Evolutionary conservation across 148 eudicot genomes (phyloP), one percentile per base, ranked within the genome.

Genomic region (Cornus kousa): DNA sequence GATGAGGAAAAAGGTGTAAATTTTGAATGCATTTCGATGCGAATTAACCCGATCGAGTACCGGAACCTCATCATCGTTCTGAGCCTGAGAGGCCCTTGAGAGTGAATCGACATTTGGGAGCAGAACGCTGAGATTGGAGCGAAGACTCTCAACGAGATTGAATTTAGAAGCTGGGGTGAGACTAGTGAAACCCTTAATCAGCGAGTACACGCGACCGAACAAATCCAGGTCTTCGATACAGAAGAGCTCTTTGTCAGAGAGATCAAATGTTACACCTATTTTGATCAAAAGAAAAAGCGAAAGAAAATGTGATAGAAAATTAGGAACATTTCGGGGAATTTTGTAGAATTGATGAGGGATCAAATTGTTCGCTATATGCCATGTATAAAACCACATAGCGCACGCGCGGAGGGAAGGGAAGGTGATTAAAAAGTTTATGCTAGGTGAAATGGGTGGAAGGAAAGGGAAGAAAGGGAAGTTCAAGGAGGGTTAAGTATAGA

Each of bases 151-250:
- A 31, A 89, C 95, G 43, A 93, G 70, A 73, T 89, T 93, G 77
- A 87, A 83, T 74, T 93, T 96, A 75, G 89, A 90, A 23, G 83
- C 70, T 5, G 92, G 83, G 10, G 85, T 78, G 33, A 96, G 89
- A 7, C 66, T 23, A 24, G 78, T 69, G 67, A 93, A 95, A 53
- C 86, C 85, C 91, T 89, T 93, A 31, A 93, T 87, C 39, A 93
- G 71, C 0, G 97, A 96, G 79, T 93, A 96, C 0, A 89, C 97
- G 3, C 92, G 89, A 39, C 92, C 97, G 60, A 96, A 92, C 55
- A 96, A 87, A 6, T 93, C 97, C 59, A 92, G 99, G 32, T 95
- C 97, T 74, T 93, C 97, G 9, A 95, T 78, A 82, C 97, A 93
- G 82, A 93, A 95, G 32, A 95, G 73, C 79, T 95, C 99, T 73